Conservation (phyloP, 2,329 filamentous ascomycete genomes). For the Cladophialophora bantiana region DNA sequence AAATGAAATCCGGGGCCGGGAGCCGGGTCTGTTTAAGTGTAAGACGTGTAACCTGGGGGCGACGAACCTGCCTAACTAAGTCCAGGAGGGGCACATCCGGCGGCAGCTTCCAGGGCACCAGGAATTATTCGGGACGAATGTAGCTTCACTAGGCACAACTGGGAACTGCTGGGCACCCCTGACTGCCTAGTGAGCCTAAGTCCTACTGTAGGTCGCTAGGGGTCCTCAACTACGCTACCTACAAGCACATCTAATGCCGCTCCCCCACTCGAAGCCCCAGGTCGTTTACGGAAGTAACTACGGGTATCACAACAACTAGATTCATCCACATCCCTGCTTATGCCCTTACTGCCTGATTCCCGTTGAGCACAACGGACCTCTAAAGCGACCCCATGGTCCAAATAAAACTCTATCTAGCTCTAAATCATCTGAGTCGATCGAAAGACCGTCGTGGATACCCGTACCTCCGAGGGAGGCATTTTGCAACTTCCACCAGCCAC, state of each 20-base stretch:
- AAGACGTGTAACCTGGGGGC: constrained; percentile 11
- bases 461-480: neutral
- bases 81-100: neutral
- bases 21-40: neutral
- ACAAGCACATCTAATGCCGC: neutral
- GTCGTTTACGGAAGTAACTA: neutral
- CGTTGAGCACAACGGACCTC: constrained; percentile 1
- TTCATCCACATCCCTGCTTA: neutral
- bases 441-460: neutral
- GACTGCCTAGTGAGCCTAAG: neutral
- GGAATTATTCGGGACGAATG: constrained; percentile 4
- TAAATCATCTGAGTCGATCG: neutral
- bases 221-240: neutral
- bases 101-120: constrained; percentile 2
- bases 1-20: constrained; percentile 5
- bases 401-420: neutral
- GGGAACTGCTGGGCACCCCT: neutral
- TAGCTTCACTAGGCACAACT: neutral
- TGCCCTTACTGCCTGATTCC: neutral
- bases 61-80: neutral
- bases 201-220: neutral
- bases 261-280: neutral
- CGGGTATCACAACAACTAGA: neutral
- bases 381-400: neutral
- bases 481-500: constrained; percentile 2